Conservation (phyloP, 768 basidiomycete genomes). For the Hypholoma fasciculare region DNA sequence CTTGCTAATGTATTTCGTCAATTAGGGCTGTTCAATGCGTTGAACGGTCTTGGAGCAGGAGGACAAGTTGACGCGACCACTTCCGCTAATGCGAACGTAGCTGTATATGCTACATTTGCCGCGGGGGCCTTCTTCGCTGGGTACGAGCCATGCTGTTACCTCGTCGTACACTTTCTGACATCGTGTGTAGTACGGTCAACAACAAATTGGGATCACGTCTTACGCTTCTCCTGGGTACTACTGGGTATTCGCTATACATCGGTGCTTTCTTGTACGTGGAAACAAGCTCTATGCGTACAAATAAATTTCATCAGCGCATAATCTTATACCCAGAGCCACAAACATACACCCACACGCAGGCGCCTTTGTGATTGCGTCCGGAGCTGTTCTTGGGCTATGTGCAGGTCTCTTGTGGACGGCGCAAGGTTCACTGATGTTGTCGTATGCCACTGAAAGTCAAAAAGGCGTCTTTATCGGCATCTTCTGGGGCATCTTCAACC, state of each 20-base stretch:
- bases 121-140: slow-evolving; percentile 52
- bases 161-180: not conserved
- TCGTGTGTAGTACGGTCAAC: slow-evolving; percentile 60
- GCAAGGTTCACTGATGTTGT: slow-evolving; percentile 83
- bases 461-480: slow-evolving; percentile 78
- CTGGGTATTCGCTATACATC: slow-evolving; percentile 78
- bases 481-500: slow-evolving; percentile 85
- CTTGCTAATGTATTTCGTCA: not conserved
- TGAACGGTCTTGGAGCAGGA: slow-evolving; percentile 79
- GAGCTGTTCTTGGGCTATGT: slow-evolving; percentile 75
- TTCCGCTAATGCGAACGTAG: slow-evolving; percentile 68
- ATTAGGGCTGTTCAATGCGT: slow-evolving; percentile 72
- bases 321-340: slow-evolving; percentile 43
- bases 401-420: slow-evolving; percentile 78
- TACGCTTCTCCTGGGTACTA: slow-evolving; percentile 72
- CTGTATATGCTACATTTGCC: slow-evolving; percentile 60
- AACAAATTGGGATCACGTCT: slow-evolving; percentile 75
- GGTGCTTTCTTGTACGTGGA: slow-evolving; percentile 64
- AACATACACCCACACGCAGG: slow-evolving; percentile 67
- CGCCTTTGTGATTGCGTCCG: slow-evolving; percentile 70
- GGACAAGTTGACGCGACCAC: slow-evolving; percentile 70
- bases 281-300: not conserved
- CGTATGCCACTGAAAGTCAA: slow-evolving; percentile 77
- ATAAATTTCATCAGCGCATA: not conserved
- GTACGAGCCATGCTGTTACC: slow-evolving; percentile 28